These are phyloP conservation scores for Trametes versicolor DNA, from an alignment of 1,284 basidiomycete species.

Conservation along the genomic window DNA sequence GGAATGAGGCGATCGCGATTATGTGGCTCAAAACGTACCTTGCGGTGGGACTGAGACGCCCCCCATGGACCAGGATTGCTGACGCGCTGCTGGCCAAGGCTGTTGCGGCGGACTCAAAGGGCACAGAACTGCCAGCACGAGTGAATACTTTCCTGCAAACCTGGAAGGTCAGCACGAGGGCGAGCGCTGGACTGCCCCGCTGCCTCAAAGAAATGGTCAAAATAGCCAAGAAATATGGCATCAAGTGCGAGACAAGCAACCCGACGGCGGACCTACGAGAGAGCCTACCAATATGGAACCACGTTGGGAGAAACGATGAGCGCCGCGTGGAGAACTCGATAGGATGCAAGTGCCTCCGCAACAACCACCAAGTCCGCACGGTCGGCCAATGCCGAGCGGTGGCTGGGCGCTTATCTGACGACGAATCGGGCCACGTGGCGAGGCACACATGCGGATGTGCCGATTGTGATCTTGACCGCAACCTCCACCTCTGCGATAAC, in stretches of 20 bases:
- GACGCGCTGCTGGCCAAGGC: background rate
- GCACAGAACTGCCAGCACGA: background rate
- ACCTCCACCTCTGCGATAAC: background rate
- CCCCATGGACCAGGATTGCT: constrained; percentile 24
- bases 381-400: no score
- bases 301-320: background rate
- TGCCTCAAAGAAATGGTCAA: background rate
- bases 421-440: no score
- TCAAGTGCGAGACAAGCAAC: background rate
- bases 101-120: background rate
- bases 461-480: background rate
- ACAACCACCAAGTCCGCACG: no score
- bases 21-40: constrained; percentile 38
- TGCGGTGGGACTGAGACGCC: constrained; percentile 15
- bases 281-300: background rate
- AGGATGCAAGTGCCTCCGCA: no score
- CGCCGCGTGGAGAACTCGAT: no score
- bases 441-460: no score
- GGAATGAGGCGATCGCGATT: constrained; percentile 40
- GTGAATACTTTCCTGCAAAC: constrained; percentile 17
- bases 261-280: no score
- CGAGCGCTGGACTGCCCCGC: background rate
- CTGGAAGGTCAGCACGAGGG: background rate
- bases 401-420: no score
- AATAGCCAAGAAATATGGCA: background rate